phyloP scores from a whole-genome alignment of 176 grass and related monocot species.

The Cenchrus purpureus region DNA sequence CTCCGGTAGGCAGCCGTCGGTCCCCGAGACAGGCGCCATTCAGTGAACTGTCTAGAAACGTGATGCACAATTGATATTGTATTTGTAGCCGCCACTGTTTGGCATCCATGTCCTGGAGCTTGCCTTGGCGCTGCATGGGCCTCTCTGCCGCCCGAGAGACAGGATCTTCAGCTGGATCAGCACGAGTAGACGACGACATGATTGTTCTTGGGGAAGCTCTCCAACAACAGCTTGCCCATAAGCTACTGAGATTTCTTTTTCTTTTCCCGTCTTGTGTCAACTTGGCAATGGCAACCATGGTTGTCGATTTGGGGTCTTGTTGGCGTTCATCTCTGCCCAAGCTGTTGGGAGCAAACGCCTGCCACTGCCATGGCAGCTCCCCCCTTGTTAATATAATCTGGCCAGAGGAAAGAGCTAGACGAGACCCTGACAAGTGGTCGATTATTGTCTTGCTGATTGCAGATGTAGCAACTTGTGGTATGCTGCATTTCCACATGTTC shows the following conservation, averaged over 20 bases:
- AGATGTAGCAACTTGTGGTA: background rate
- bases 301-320: slow-evolving; percentile 18
- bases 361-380: background rate
- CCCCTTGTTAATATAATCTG: background rate
- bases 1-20: background rate
- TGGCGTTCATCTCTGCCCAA: slow-evolving; percentile 34
- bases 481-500: background rate
- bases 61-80: slow-evolving; percentile 15
- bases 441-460: background rate
- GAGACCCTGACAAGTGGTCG: background rate
- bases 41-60: slow-evolving; percentile 35
- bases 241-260: background rate
- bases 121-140: slow-evolving; percentile 19
- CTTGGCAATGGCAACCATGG: background rate
- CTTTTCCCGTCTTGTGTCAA: background rate
- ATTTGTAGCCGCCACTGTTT: background rate
- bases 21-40: background rate
- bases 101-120: background rate
- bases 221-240: background rate
- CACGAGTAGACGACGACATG: slow-evolving; percentile 41
- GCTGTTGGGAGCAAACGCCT: slow-evolving; percentile 30
- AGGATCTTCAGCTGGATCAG: slow-evolving; percentile 49
- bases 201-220: slow-evolving; percentile 31
- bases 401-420: slow-evolving; percentile 12
- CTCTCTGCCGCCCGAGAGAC: slow-evolving; percentile 11